phyloP scores from a whole-genome alignment of 2,329 filamentous ascomycete genomes.

The Colletotrichum tabaci region DNA sequence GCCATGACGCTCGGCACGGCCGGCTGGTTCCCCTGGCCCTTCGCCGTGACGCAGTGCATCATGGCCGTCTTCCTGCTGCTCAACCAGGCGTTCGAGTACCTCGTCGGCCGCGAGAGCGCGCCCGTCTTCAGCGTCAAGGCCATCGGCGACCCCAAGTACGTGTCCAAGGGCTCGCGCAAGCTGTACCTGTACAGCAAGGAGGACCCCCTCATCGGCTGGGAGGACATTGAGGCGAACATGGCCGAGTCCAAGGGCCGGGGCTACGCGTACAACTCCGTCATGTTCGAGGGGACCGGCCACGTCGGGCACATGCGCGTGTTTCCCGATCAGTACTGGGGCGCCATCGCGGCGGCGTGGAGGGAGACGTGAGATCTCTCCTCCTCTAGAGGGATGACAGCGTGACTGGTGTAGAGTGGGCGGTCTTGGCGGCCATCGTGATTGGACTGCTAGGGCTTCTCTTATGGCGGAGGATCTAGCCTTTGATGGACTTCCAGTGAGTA shows the following conservation, averaged over 20 bases:
- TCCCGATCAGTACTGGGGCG: slow-evolving; percentile 70
- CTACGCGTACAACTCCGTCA: slow-evolving; percentile 63
- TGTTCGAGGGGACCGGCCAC: slow-evolving; percentile 72
- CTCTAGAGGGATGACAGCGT: too few relatives aligned
- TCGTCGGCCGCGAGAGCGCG: slow-evolving; percentile 57
- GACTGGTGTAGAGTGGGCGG: too few relatives aligned
- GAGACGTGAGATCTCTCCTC: not conserved
- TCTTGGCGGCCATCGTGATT: too few relatives aligned
- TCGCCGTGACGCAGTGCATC: slow-evolving; percentile 62
- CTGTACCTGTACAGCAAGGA: slow-evolving; percentile 73
- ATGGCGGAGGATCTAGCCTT: too few relatives aligned
- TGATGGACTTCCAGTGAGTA: not conserved
- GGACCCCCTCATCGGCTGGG: slow-evolving; percentile 69
- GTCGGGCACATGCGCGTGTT: slow-evolving; percentile 73
- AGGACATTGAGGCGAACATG: slow-evolving; percentile 70
- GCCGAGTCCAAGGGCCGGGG: slow-evolving; percentile 63
- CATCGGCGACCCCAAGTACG: slow-evolving; percentile 43
- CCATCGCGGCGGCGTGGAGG: slow-evolving; percentile 53
- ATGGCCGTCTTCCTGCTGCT: slow-evolving; percentile 60
- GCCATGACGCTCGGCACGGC: slow-evolving; percentile 68
- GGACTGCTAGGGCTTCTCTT: not conserved
- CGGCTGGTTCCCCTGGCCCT: slow-evolving; percentile 64
- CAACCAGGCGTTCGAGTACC: slow-evolving; percentile 53
- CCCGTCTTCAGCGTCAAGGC: slow-evolving; percentile 47
- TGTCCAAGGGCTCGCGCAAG: slow-evolving; percentile 57